Evolutionary conservation across 2,329 filamentous ascomycete species (phyloP), one percentile per base, ranked within the genome.

Genomic region (Arthrobotrys musiformis): DNA sequence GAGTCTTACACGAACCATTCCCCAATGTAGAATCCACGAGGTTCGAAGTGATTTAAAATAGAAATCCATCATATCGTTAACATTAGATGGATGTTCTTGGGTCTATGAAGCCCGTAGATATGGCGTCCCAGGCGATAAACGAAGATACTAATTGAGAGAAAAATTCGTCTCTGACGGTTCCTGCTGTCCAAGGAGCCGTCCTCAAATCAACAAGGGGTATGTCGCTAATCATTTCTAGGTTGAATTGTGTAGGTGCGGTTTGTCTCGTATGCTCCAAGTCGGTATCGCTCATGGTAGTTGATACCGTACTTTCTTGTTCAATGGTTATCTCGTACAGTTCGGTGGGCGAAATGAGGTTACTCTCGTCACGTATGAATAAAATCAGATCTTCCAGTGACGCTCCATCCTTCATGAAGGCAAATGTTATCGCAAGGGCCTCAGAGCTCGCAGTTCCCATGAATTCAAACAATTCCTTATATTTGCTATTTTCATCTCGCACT

Each of bases 111-210:
- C 33, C 6, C 9, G 6, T 3, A 22, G 17, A n/a, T 15, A 15
- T 24, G 9, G 15, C 40, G 28, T 68, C 50, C 50, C 64, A 60
- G 4, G 50, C 13, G 13, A 60, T 22, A 37, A 44, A 58, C 2
- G 50, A 46, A 19, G 64, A 68, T 19, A 68, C 15, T 3, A 60
- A 40, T 8, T 68, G 64, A 0, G 64, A 68, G 4, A 44, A 13
- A 11, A 58, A 26, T 37, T 48, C 37, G n/a, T 68, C 28, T 2
- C 56, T 37, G 24, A 35, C 50, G 22, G 19, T 33, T 15, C 24
- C 50, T 4, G 64, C 37, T 4, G 64, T 56, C 50, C 64, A 68
- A 22, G 64, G 35, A 2, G n/a, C 26, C n/a, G 37, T 35, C n/a
- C 26, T 60, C 3, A 46, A n/a, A 26, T 48, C n/a, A n/a, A n/a